phyloP scores from a whole-genome alignment of 2,329 filamentous ascomycete species.

The Lachnellula suecica region DNA sequence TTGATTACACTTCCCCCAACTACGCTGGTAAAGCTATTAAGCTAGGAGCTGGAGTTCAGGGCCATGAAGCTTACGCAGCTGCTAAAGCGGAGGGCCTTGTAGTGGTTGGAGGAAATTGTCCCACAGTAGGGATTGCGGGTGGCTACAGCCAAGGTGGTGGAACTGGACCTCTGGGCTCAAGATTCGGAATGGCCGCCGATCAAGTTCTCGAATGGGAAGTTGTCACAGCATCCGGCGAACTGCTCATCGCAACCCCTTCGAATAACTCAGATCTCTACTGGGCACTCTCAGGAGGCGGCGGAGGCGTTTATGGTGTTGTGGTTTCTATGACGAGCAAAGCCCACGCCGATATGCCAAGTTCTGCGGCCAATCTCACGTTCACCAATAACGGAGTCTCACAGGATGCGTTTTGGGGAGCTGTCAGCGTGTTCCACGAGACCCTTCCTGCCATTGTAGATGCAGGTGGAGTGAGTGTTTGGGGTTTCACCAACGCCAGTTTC shows the following conservation, averaged over 20 bases:
- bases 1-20: constrained; percentile 30
- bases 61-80: constrained; percentile 41
- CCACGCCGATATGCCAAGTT: neutral
- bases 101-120: constrained; percentile 4
- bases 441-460: no score
- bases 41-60: constrained; percentile 40
- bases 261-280: constrained; percentile 56
- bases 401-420: neutral
- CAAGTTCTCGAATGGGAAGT: constrained; percentile 39
- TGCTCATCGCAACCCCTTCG: constrained; percentile 37
- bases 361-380: neutral
- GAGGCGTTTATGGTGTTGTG: constrained; percentile 57
- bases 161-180: constrained; percentile 50
- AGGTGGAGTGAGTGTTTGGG: no score
- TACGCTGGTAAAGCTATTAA: constrained; percentile 35
- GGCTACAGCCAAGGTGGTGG: constrained; percentile 62
- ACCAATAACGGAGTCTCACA: neutral
- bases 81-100: constrained; percentile 4
- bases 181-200: constrained; percentile 56
- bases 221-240: constrained; percentile 10
- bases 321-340: constrained; percentile 51
- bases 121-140: constrained; percentile 34
- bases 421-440: neutral
- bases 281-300: constrained; percentile 28
- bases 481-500: no score